Evolutionary conservation across 345 rosid species (phyloP), one percentile per base, ranked within the genome.

Genomic region (Eucalyptus regnans): DNA sequence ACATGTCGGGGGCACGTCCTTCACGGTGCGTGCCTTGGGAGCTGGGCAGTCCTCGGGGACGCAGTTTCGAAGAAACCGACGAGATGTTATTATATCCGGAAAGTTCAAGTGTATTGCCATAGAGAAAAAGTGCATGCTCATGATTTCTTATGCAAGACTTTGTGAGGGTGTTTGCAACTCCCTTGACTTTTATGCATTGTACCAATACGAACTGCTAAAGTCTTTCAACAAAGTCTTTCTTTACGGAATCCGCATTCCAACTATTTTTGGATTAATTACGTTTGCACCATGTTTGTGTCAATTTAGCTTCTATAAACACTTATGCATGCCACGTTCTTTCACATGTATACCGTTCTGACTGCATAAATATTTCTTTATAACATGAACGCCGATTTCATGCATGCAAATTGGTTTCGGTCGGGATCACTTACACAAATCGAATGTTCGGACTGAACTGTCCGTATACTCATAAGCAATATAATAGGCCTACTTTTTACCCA

Each of bases 381-480:
- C 6, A 25, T 11, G 13, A 58, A 58, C 1, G 11, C 4, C 4
- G n/a, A 58, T 58, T 2, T 56, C 62, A 56, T 56, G 27, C 62
- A 56, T 56, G 60, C 0, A 8, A 23, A 23, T 56, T 56, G 5
- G 2, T 29, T 62, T 62, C 17, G 0, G 33, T 62, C 1, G 5
- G 1, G 33, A 62, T 4, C 0, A n/a, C 16, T 29, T 29, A n/a
- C 8, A 62, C 33, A 62, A 7, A 3, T 62, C 33, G 13, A 14
- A n/a, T n/a, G 41, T 14, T 4, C 0, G 3, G 5, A 66, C 5
- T n/a, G 1, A n/a, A 7, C 5, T 6, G 5, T 64, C 4, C 37
- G 13, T 8, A 7, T 8, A 66, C 22, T 31, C 17, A 8, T 8
- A 7, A 66, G 79, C 41, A 31, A 31, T 66, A 1, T 15, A 33